Base-by-base conservation (phyloP, 495 filamentous ascomycete genomes). In the Talaromyces wortmannii region DNA sequence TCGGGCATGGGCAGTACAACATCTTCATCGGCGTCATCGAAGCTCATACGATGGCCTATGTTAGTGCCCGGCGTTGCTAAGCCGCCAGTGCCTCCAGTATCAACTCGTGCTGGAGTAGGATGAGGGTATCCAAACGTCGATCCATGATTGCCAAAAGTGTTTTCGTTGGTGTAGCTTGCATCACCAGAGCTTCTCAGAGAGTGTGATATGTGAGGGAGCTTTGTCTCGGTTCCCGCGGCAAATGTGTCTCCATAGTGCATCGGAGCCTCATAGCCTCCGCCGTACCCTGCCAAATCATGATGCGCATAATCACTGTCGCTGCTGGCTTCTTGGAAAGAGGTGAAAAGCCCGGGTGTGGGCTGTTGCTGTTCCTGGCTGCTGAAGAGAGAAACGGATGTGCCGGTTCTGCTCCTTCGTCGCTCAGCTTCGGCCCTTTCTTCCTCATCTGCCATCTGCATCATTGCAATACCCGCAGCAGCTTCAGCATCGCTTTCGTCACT, bases 21-120 rank as follows among this genome's bases (percentile, higher is more conserved):
- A 63, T 74, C 60, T 63, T 98, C 94, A 62, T 96, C 94, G 0
- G 89, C 94, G 65, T 97, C 92, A 62, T 98, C 94, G 61, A 92
- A 97, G 66, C 92, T 96, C 63, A 92, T 74, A 51, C 90, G 75
- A 50, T 86, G 78, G 17, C 64, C 72, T 56, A 85, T 23, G 23
- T 23, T 82, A 0, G 76, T 76, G 46, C 76, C 78, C 15, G 91
- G 91, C 54, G 88, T 81, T 16, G 89, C 80, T 16, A 96, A 72
- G 4, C 92, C 92, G 12, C 92, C 92, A 11, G 91, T 96, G 12
- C 88, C 94, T 32, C 79, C 86, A 29, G 87, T 88, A 65, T 97
- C 92, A 15, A 89, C 86, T 23, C 83, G 68, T 6, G 85, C 83
- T 49, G 73, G 69, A 1, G 67, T 59, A 2, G 67, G 65, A 57